Evolutionary conservation across 75 land plant species (phyloP), one percentile per base, ranked within the genome.

Genomic region (Selaginella tamariscina): DNA sequence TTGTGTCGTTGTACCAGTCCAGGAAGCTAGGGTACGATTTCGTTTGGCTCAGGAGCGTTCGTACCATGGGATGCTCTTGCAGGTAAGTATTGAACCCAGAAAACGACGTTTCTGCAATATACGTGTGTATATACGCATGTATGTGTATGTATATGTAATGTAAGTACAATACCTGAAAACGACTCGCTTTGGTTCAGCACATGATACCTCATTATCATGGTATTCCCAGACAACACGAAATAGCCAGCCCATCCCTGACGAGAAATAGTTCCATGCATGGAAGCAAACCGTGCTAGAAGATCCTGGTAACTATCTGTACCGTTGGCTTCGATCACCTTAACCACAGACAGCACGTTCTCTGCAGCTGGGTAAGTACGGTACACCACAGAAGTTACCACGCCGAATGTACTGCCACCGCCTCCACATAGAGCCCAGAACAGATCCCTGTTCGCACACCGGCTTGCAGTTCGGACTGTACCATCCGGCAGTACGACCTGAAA

Each of bases 351-450:
- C 5, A 59, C 23, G 26, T 23, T 21, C 8, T 9, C 8, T 5
- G 26, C n/a, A 8, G 62, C 27, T n/a, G 62, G 62, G 26, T 9
- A 59, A 2, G 62, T 59, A 9, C 26, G 23, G 62, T 59, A n/a
- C 8, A 26, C 26, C 26, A n/a, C 62, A 5, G 62, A 5, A n/a
- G 62, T 59, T 9, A 59, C 62, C 26, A 59, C 62, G 62, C 27
- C 62, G 26, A 59, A 59, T 5, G 62, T 59, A n/a, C 62, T 23
- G 26, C 62, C 62, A n/a, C 62, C 62, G 26, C 62, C 62, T 8
- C 62, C 62, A 8, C 62, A 8, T 27, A 59, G 26, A 2, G 62
- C 62, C 62, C 62, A 59, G 62, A 59, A 59, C 5, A 59, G 62
- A 21, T 59, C 62, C 62, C 26, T 8, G 26, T 59, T 21, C 2